Conservation (phyloP, 371 early-diverging fungal species). For the Mortierella sp. region DNA sequence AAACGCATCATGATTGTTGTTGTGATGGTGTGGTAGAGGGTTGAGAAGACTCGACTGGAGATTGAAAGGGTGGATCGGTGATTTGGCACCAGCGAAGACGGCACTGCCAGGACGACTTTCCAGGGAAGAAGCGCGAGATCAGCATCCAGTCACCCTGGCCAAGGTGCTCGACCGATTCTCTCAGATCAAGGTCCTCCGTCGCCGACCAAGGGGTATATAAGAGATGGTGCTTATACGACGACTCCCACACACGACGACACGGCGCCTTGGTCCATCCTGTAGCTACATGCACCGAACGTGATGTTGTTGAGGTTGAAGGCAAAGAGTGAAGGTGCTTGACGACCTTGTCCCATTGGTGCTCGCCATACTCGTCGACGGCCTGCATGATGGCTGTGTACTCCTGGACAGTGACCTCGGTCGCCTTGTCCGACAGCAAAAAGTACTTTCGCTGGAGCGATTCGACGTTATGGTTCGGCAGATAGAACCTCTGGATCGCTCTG, state of each 20-base stretch:
- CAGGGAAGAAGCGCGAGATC: constrained; percentile 50
- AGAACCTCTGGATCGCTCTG: constrained; percentile 37
- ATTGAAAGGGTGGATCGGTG: constrained; percentile 18
- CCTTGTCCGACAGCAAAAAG: constrained; percentile 51
- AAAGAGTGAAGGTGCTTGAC: constrained; percentile 13
- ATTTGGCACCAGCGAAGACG: constrained; percentile 55
- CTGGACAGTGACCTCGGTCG: constrained; percentile 33
- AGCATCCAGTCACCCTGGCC: constrained; percentile 33
- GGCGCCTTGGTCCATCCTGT: constrained; percentile 51
- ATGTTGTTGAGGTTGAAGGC: background rate
- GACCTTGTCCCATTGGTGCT: constrained; percentile 48
- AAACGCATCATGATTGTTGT: background rate
- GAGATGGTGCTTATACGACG: constrained; percentile 44
- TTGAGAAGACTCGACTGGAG: background rate
- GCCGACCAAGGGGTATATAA: constrained; percentile 40
- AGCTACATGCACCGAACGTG: background rate
- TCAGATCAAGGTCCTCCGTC: constrained; percentile 42
- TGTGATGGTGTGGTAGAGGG: background rate
- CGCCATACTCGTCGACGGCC: constrained; percentile 39
- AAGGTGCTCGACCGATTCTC: constrained; percentile 14
- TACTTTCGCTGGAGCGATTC: constrained; percentile 29
- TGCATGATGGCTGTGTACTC: constrained; percentile 54
- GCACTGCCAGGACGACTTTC: constrained; percentile 48
- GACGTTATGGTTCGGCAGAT: constrained; percentile 20
- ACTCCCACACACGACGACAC: constrained; percentile 50